Evolutionary conservation across 352 stramenopile genomes (phyloP).

Genomic region (Saprolegnia parasitica): DNA sequence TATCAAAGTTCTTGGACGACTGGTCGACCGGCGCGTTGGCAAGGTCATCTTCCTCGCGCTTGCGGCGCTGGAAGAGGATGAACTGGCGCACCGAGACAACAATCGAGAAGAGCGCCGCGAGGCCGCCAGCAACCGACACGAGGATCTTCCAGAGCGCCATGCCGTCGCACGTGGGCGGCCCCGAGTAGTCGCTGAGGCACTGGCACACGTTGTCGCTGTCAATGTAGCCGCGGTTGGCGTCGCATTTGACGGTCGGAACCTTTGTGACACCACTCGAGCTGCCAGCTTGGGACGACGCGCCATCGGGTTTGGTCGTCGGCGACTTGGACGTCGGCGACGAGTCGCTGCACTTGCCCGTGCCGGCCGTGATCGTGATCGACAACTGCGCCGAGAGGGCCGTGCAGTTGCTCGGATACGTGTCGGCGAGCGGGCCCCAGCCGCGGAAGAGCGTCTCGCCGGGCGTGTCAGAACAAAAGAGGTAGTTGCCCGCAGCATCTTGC

Average conservation of each 20-base stretch:
- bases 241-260: background rate
- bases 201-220: slow-evolving; percentile 14
- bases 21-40: slow-evolving; percentile 1
- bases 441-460: slow-evolving; percentile 12
- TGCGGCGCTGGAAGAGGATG: slow-evolving; percentile 19
- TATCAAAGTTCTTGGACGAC: slow-evolving; percentile 18
- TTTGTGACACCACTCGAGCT: background rate
- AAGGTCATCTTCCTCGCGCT: slow-evolving; percentile 16
- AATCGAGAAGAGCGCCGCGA: slow-evolving; percentile 25
- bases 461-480: slow-evolving; percentile 21
- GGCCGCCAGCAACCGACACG: slow-evolving; percentile 24
- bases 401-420: slow-evolving; percentile 14
- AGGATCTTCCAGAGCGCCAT: slow-evolving; percentile 26
- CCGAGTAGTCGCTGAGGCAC: slow-evolving; percentile 22
- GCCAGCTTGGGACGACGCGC: background rate
- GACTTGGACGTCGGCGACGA: background rate
- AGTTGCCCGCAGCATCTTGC: slow-evolving; percentile 20
- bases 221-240: slow-evolving; percentile 16
- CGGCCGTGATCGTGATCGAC: slow-evolving; percentile 18
- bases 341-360: slow-evolving; percentile 10
- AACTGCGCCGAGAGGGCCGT: slow-evolving; percentile 14
- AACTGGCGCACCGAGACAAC: slow-evolving; percentile 26
- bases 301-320: background rate
- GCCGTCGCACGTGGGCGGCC: slow-evolving; percentile 13
- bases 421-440: slow-evolving; percentile 10